Percentiles rank a stretch among this genome's conserved stretches.
phyloP scores from a whole-genome alignment of 2,329 filamentous ascomycete species.

The Sphaerostilbella broomeana region DNA sequence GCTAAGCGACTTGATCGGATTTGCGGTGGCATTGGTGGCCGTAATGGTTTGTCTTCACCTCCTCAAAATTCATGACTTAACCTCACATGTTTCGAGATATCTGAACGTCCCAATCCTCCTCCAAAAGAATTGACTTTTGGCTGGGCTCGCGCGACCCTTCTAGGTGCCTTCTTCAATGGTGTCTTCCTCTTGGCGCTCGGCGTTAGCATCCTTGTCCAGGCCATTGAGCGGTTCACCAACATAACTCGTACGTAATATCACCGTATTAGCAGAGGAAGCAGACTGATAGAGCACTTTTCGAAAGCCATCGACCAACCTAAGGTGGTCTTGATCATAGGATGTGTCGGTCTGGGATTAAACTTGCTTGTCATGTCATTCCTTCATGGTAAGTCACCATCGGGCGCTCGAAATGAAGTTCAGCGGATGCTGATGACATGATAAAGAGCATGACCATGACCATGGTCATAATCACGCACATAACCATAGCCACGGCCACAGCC shows the following conservation, averaged over 20 bases:
- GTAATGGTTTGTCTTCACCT: conserved; percentile 43
- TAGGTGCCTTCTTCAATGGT: conserved; percentile 77
- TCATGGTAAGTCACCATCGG: conserved; percentile 43
- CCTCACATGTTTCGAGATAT: conserved; percentile 38
- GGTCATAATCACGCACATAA: conserved; percentile 19
- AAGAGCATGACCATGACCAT: conserved; percentile 35
- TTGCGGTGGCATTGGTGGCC: conserved; percentile 59
- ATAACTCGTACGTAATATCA: conserved; percentile 40
- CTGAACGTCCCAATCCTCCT: conserved; percentile 44
- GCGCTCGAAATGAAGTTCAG: background rate
- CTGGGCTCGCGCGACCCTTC: conserved; percentile 67
- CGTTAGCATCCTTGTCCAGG: conserved; percentile 66
- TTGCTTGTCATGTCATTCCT: conserved; percentile 59
- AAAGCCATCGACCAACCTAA: conserved; percentile 57
- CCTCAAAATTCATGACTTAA: background rate
- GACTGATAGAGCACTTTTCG: conserved; percentile 15
- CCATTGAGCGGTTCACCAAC: conserved; percentile 62
- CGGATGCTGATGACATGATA: conserved; percentile 14
- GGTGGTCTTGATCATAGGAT: conserved; percentile 63
- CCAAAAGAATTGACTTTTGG: conserved; percentile 55
- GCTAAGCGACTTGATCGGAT: conserved; percentile 66
- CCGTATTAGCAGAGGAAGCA: background rate
- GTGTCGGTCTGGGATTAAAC: conserved; percentile 60
- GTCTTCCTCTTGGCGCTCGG: conserved; percentile 66
- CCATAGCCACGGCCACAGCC: background rate